Percentiles rank a stretch among this genome's conserved stretches.
phyloP scores from a whole-genome alignment of 345 rosid genomes.

The Eucalyptus dawsonii region DNA sequence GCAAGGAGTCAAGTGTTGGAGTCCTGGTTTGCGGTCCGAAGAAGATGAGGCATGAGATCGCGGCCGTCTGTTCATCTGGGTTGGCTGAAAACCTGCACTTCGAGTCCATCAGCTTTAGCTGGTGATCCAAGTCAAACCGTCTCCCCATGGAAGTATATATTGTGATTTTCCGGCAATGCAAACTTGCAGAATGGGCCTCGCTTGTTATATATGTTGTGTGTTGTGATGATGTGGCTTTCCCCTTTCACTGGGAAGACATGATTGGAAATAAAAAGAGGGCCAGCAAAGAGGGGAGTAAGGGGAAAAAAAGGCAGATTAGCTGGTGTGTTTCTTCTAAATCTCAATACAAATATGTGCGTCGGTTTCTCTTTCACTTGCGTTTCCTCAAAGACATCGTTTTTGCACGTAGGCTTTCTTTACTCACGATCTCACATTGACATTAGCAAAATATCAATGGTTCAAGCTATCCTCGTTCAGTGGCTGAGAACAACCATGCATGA shows the following conservation, averaged over 20 bases:
- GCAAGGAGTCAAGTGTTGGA: constrained; percentile 48
- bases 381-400: background rate
- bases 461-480: background rate
- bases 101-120: constrained; percentile 70
- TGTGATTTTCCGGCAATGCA: background rate
- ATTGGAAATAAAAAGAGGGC: background rate
- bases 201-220: background rate
- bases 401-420: background rate
- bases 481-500: background rate
- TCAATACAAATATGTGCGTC: background rate
- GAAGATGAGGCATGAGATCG: constrained; percentile 62
- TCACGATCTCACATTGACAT: background rate
- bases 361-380: background rate
- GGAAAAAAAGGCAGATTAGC: background rate
- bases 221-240: background rate
- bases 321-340: background rate
- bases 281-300: background rate
- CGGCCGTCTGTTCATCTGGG: constrained; percentile 44
- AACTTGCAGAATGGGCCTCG: background rate
- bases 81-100: constrained; percentile 41
- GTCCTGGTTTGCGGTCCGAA: constrained; percentile 65
- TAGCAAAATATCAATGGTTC: background rate
- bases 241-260: background rate
- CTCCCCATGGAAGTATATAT: background rate
- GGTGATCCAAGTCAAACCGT: constrained; percentile 24